Base-by-base conservation (phyloP, 1,284 basidiomycete species). In the Malassezia vespertilionis region DNA sequence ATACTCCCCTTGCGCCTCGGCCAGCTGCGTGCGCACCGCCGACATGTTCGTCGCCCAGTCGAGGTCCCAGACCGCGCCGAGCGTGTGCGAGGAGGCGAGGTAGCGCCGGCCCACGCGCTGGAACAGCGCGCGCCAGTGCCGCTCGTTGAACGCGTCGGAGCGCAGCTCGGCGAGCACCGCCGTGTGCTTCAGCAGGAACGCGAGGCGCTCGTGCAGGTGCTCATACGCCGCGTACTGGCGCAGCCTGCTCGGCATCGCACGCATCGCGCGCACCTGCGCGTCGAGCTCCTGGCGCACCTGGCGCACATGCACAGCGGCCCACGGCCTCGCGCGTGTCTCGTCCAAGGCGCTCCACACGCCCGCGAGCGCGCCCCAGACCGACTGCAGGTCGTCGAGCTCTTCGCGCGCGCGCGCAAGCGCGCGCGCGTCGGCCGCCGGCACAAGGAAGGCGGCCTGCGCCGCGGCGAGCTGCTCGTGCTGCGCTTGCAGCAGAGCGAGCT, bases 221-320 rank as follows among this genome's bases (percentile, higher is more conserved):
- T 97, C 93, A 66, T 96, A 97, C 0, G 93, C 93, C 8, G 89
- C 86, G 70, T 97, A 99, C 71, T 97, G 93, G 51, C 93, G 80
- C 93, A 97, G 97, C 46, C 90, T 79, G 39, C 86, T 93, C 0
- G 93, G 93, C 90, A 99, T 91, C 41, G 96, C 91, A 73, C 90
- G 89, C 15, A 90, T 96, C 24, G 86, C 88, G 21, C 79, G 78
- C 42, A 97, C 73, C 43, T 97, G 76, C 3, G 78, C 81, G 63
- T 99, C 93, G 48, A 97, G 82, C 60, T 89, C 85, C 66, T 91
- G 87, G 57, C 93, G 82, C 49, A 99, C 73, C 74, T 96, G 96
- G 61, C 93, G 80, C 15, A 93, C 86, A 67, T 91, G 64, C n/a
- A 70, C 55, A 1, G 85, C 86, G 4, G 84, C 80, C 93, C 93